Conservation (phyloP, 331 rosid species). For the Spiraea crenata region DNA sequence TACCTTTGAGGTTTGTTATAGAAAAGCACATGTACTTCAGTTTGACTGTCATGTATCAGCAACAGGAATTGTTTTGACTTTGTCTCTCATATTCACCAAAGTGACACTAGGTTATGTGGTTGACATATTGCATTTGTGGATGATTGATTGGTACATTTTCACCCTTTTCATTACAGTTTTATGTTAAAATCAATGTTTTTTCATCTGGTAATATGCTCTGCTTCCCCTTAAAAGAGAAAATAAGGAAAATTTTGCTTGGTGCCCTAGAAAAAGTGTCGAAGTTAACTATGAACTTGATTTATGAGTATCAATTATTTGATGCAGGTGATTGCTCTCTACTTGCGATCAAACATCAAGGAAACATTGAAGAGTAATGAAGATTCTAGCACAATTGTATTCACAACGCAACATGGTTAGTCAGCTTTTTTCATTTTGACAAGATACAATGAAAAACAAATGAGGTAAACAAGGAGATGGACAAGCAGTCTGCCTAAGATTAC, state of each 20-base stretch:
- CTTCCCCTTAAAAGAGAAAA: neutral
- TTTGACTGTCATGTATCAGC: neutral
- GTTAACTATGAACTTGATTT: neutral
- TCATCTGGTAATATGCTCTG: neutral
- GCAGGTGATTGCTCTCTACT: constrained; percentile 81
- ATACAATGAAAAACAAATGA: neutral
- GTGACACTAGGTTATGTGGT: neutral
- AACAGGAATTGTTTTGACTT: neutral
- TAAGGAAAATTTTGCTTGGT: neutral
- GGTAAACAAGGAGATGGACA: neutral
- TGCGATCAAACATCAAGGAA: constrained; percentile 80
- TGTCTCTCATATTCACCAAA: neutral
- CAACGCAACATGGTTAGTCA: constrained; percentile 55
- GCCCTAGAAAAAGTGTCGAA: neutral
- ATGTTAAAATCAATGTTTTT: neutral
- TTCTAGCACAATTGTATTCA: constrained; percentile 32
- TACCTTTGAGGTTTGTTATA: neutral
- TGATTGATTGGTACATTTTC: neutral
- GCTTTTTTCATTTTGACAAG: constrained; percentile 1
- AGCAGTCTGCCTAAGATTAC: constrained; percentile 1
- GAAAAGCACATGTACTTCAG: neutral
- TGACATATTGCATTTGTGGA: neutral
- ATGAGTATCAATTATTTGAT: constrained; percentile 22
- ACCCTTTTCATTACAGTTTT: neutral
- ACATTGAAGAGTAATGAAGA: constrained; percentile 35